Percentiles rank a stretch among this genome's conserved stretches.
Evolutionary conservation across 202 grass and related monocot species (phyloP).

Genomic region (Panicum hallii): DNA sequence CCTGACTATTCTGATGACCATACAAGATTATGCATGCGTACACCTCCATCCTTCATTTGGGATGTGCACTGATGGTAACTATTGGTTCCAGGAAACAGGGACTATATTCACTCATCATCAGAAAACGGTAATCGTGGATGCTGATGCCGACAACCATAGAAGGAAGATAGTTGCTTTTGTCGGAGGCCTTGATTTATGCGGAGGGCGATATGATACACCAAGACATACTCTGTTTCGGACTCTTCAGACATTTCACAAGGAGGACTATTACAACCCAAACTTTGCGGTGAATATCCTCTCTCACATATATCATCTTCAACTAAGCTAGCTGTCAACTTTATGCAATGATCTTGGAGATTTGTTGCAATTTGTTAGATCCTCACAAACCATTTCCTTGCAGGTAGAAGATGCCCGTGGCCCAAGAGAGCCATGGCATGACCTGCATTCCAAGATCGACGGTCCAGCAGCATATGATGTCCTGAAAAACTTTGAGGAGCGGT

Average conservation of each 20-base stretch:
- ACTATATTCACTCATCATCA: constrained; percentile 88
- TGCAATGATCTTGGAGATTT: background rate
- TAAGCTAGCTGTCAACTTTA: background rate
- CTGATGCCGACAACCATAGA: constrained; percentile 57
- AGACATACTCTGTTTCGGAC: constrained; percentile 65
- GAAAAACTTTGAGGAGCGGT: constrained; percentile 71
- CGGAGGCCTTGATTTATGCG: constrained; percentile 86
- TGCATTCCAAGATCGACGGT: constrained; percentile 72
- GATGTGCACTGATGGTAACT: constrained; percentile 9
- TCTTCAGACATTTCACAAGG: constrained; percentile 72
- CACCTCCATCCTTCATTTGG: background rate
- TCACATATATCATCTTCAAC: background rate
- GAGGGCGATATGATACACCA: constrained; percentile 80
- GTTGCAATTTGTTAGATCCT: background rate
- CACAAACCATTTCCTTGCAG: constrained; percentile 18
- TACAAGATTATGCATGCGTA: background rate
- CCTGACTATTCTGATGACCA: background rate
- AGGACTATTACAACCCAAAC: constrained; percentile 82
- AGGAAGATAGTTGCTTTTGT: constrained; percentile 86
- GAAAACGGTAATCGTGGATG: constrained; percentile 83
- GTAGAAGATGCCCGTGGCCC: constrained; percentile 55
- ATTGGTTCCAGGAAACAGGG: constrained; percentile 68
- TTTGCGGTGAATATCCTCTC: constrained; percentile 50
- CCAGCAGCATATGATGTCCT: constrained; percentile 74
- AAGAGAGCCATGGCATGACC: constrained; percentile 80